Conservation (phyloP, 371 early-diverging fungal species). For the Blakeslea trispora region DNA sequence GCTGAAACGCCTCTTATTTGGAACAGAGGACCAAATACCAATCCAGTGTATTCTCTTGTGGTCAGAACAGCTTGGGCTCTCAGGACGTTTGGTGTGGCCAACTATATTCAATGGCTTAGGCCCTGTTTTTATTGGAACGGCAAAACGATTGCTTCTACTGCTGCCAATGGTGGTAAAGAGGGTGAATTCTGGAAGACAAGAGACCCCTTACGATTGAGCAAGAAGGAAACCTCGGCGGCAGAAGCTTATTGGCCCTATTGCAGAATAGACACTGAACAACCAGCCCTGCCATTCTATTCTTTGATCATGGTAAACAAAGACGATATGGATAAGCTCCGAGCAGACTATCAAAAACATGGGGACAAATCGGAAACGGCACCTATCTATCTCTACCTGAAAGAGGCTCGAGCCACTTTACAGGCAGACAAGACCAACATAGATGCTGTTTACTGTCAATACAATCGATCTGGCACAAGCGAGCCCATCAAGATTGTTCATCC, state of each 20-base stretch:
- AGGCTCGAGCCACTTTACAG: slow-evolving; percentile 48
- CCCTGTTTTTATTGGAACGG: slow-evolving; percentile 72
- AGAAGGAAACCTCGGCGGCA: slow-evolving; percentile 63
- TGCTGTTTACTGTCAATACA: slow-evolving; percentile 58
- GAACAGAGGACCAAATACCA: slow-evolving; percentile 70
- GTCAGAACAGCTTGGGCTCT: slow-evolving; percentile 61
- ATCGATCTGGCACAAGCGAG: slow-evolving; percentile 56
- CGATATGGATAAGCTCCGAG: slow-evolving; percentile 44
- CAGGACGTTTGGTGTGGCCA: slow-evolving; percentile 45
- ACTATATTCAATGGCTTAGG: slow-evolving; percentile 50
- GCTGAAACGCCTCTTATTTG: slow-evolving; percentile 49
- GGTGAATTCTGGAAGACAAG: slow-evolving; percentile 57
- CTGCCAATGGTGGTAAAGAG: slow-evolving; percentile 42
- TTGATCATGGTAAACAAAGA: slow-evolving; percentile 61
- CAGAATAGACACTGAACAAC: slow-evolving; percentile 11
- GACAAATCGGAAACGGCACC: slow-evolving; percentile 17
- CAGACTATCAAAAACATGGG: slow-evolving; percentile 32
- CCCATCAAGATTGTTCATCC: slow-evolving; percentile 64
- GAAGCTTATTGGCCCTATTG: slow-evolving; percentile 58
- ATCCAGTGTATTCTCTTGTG: slow-evolving; percentile 68
- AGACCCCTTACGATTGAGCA: slow-evolving; percentile 56
- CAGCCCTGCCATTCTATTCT: slow-evolving; percentile 34
- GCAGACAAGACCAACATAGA: slow-evolving; percentile 38
- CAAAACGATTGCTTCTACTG: slow-evolving; percentile 36
- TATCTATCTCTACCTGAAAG: slow-evolving; percentile 46